Conservation (phyloP, 768 basidiomycete genomes). For the Mycena sanguinolenta region DNA sequence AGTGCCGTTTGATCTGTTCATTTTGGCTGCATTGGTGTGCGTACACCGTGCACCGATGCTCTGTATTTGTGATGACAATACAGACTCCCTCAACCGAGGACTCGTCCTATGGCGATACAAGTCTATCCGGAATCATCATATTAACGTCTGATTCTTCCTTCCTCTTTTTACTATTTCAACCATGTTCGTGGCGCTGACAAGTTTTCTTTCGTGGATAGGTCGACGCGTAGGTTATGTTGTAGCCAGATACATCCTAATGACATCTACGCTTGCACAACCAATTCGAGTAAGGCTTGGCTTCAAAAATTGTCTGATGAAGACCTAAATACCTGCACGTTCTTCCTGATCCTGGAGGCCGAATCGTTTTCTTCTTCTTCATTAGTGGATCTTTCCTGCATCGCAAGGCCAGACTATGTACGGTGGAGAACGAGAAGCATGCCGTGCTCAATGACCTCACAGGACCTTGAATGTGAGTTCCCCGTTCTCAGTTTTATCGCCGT, state of each 20-base stretch:
- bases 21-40: background rate
- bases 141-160: conserved; percentile 68
- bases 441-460: too few species aligned
- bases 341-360: too few species aligned
- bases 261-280: background rate
- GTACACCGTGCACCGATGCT: conserved; percentile 27
- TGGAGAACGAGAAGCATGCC: too few species aligned
- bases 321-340: background rate
- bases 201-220: conserved; percentile 10
- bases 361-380: too few species aligned
- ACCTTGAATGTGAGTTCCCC: conserved; percentile 48
- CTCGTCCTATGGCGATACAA: conserved; percentile 73
- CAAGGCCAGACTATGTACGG: too few species aligned
- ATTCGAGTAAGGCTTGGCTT: too few species aligned
- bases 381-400: too few species aligned
- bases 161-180: conserved; percentile 32
- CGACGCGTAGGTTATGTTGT: conserved; percentile 18
- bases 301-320: background rate
- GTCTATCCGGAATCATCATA: conserved; percentile 94
- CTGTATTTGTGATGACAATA: conserved; percentile 78
- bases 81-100: conserved; percentile 95
- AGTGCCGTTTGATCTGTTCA: conserved; percentile 41
- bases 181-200: conserved; percentile 22
- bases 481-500: conserved; percentile 19
- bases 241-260: conserved; percentile 16